These are phyloP conservation scores for Rhizopus microsporus DNA, from an alignment of 371 early-diverging fungal genomes.

Conservation along the genomic window DNA sequence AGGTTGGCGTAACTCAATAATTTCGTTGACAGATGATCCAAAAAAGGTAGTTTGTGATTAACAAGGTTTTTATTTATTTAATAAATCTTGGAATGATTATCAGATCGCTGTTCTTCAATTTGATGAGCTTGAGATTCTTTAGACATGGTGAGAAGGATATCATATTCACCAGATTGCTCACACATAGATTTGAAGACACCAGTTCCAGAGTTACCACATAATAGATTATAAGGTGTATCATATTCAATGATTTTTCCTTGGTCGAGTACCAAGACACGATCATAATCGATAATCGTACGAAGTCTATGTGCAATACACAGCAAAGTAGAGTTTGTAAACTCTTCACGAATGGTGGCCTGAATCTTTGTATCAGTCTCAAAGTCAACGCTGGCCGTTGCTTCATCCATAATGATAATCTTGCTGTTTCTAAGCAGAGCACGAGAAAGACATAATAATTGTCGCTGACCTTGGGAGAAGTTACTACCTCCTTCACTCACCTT, in stretches of 20 bases:
- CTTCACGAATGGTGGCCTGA: conserved; percentile 77
- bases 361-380: conserved; percentile 77
- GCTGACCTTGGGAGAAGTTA: conserved; percentile 86
- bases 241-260: conserved; percentile 80
- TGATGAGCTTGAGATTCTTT: conserved; percentile 11
- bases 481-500: conserved; percentile 74
- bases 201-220: conserved; percentile 38
- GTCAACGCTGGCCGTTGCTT: conserved; percentile 85
- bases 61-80: neutral
- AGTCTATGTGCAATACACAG: conserved; percentile 82
- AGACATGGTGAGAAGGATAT: conserved; percentile 39
- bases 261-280: conserved; percentile 82
- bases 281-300: conserved; percentile 88
- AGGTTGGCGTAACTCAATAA: too few relatives aligned
- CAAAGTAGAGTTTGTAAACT: conserved; percentile 65
- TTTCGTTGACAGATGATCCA: too few relatives aligned
- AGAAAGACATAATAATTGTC: conserved; percentile 85
- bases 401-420: conserved; percentile 83
- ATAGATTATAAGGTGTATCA: conserved; percentile 66
- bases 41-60: too few relatives aligned
- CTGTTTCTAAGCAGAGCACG: conserved; percentile 80
- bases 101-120: neutral
- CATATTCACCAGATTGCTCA: conserved; percentile 67
- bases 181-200: conserved; percentile 68
- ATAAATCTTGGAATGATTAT: neutral